Conservation (phyloP, 129 eudicot genomes). For the Logfia minima region DNA sequence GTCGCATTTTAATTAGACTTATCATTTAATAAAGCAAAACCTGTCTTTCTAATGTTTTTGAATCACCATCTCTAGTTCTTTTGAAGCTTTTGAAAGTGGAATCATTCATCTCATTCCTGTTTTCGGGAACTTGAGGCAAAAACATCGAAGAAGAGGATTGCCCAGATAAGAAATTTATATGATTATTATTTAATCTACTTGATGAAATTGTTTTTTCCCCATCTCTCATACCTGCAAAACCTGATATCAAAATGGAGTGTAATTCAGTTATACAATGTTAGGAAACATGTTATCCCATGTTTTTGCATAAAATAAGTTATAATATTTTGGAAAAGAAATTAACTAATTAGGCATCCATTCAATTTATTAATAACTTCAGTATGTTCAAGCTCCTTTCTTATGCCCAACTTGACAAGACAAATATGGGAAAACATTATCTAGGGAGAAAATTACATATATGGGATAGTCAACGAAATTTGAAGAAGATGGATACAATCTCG, state of each 20-base stretch:
- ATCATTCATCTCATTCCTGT: slow-evolving; percentile 41
- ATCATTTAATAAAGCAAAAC: slow-evolving; percentile 31
- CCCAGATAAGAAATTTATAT: slow-evolving; percentile 50
- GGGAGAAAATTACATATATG: too few relatives aligned
- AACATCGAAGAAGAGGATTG: slow-evolving; percentile 41
- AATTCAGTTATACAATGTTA: background rate
- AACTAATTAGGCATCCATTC: background rate
- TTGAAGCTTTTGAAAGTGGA: slow-evolving; percentile 52
- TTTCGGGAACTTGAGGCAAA: slow-evolving; percentile 56
- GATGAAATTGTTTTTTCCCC: slow-evolving; percentile 42
- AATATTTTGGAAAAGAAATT: background rate
- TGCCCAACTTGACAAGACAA: background rate
- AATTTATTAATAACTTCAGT: too few relatives aligned
- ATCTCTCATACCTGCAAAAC: slow-evolving; percentile 45
- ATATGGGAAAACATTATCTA: too few relatives aligned
- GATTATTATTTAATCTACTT: slow-evolving; percentile 41
- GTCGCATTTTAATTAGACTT: background rate
- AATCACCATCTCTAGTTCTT: slow-evolving; percentile 54
- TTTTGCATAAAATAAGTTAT: background rate
- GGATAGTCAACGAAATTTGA: too few relatives aligned
- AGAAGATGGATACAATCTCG: too few relatives aligned
- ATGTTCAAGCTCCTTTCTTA: background rate
- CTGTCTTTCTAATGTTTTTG: slow-evolving; percentile 50
- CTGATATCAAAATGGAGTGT: slow-evolving; percentile 24
- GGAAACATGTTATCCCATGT: background rate